phyloP scores from a whole-genome alignment of 2,329 filamentous ascomycete species.

The Phoma sp. region DNA sequence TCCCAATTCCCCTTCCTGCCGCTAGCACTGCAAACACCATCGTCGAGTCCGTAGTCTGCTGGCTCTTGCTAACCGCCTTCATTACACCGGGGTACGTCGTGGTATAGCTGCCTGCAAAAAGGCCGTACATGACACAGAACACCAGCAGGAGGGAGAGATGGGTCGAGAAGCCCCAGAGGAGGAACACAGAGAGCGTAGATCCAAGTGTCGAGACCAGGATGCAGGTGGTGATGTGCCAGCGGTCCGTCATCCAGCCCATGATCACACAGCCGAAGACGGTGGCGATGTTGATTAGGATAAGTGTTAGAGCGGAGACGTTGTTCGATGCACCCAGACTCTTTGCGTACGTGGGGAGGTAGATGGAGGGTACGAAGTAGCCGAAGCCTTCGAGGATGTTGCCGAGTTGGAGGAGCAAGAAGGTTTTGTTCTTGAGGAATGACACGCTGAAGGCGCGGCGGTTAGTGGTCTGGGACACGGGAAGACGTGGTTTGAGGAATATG shows the following conservation, averaged over 20 bases:
- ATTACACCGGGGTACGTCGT: slow-evolving; percentile 39
- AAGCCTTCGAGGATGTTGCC: slow-evolving; percentile 49
- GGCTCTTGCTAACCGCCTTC: slow-evolving; percentile 26
- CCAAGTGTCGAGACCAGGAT: slow-evolving; percentile 54
- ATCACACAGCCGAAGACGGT: slow-evolving; percentile 46
- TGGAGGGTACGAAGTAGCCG: slow-evolving; percentile 51
- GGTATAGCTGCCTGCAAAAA: slow-evolving; percentile 41
- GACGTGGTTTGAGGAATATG: slow-evolving; percentile 41
- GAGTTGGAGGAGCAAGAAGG: slow-evolving; percentile 44
- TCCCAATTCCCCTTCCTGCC: slow-evolving; percentile 59
- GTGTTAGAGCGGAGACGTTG: slow-evolving; percentile 38
- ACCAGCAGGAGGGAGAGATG: slow-evolving; percentile 44
- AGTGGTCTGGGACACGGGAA: slow-evolving; percentile 31
- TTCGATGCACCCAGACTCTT: slow-evolving; percentile 32
- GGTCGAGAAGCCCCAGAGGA: slow-evolving; percentile 57
- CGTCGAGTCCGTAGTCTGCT: slow-evolving; percentile 38
- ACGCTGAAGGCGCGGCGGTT: slow-evolving; percentile 36
- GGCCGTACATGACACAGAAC: slow-evolving; percentile 46
- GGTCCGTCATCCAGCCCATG: slow-evolving; percentile 53
- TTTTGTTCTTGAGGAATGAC: slow-evolving; percentile 36
- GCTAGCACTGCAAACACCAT: slow-evolving; percentile 57
- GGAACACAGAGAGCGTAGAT: slow-evolving; percentile 51
- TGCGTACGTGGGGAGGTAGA: slow-evolving; percentile 51
- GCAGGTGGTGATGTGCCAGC: slow-evolving; percentile 51
- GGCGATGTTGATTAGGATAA: slow-evolving; percentile 48